Evolutionary conservation across 176 grass and related monocot genomes (phyloP).

Genomic region (Hordeum vulgare): DNA sequence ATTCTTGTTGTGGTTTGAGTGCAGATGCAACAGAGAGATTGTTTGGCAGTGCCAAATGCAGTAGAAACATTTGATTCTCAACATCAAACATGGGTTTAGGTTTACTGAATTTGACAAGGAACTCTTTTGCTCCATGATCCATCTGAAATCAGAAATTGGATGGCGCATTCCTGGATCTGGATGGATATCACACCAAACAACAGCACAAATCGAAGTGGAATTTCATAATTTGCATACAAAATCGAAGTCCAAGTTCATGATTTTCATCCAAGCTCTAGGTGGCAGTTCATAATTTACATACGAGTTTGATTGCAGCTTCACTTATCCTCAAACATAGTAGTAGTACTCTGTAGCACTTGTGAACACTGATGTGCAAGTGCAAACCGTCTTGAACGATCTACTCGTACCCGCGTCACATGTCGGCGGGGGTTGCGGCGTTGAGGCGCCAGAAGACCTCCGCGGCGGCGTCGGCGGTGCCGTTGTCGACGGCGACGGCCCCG

Average conservation of each 20-base stretch:
- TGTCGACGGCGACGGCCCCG: constrained; percentile 51
- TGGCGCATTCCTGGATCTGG: neutral
- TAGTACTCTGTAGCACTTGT: too few relatives aligned
- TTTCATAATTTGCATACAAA: too few relatives aligned
- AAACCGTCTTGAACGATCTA: neutral
- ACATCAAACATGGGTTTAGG: neutral
- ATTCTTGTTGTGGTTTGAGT: too few relatives aligned
- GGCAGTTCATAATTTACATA: neutral
- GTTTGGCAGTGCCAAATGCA: too few relatives aligned
- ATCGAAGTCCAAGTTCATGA: too few relatives aligned
- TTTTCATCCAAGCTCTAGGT: neutral
- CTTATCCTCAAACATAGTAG: too few relatives aligned
- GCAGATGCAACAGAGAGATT: too few relatives aligned
- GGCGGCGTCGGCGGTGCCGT: constrained; percentile 35
- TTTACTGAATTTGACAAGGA: neutral
- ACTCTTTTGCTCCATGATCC: neutral
- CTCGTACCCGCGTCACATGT: neutral
- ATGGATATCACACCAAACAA: neutral
- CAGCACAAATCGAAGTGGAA: too few relatives aligned
- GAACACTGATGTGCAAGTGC: neutral
- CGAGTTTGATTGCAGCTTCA: neutral
- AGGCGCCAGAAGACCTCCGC: constrained; percentile 44
- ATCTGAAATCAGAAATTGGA: neutral
- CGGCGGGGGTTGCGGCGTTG: constrained; percentile 4
- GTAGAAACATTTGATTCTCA: too few relatives aligned